Percentiles rank a stretch among this genome's conserved stretches.
Conservation (phyloP, 2,329 filamentous ascomycete species). For the Colletotrichum siamense region DNA sequence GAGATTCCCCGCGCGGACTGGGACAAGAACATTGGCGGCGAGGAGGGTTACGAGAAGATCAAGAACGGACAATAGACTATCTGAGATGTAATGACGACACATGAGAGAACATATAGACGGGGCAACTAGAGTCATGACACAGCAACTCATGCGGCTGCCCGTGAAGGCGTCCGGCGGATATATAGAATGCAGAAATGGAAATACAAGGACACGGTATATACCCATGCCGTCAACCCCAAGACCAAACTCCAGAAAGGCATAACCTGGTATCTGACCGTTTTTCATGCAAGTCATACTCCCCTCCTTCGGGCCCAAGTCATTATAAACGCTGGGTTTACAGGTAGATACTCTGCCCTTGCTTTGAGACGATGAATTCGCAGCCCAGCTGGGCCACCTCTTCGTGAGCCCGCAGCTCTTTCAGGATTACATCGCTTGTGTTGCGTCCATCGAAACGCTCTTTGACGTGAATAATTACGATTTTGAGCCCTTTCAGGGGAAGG, state of each 20-base stretch:
- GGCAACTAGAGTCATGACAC: not conserved
- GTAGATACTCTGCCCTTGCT: slow-evolving; percentile 65
- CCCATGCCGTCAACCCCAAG: not conserved
- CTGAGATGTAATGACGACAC: not conserved
- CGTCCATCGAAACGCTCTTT: slow-evolving; percentile 87
- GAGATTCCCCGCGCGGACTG: slow-evolving; percentile 73
- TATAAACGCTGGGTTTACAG: slow-evolving; percentile 39
- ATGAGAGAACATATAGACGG: not conserved
- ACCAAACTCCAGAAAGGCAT: not conserved
- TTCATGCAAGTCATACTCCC: not conserved
- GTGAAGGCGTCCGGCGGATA: not conserved
- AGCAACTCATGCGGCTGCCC: not conserved
- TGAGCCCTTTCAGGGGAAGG: slow-evolving; percentile 72
- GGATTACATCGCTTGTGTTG: slow-evolving; percentile 67
- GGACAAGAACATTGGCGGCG: slow-evolving; percentile 54
- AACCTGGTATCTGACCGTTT: not conserved
- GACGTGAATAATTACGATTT: slow-evolving; percentile 89
- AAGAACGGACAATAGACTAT: slow-evolving; percentile 44
- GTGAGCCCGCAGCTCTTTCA: slow-evolving; percentile 70
- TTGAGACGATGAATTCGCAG: slow-evolving; percentile 79
- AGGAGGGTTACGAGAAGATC: slow-evolving; percentile 63
- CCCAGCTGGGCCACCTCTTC: slow-evolving; percentile 72
- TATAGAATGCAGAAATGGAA: not conserved
- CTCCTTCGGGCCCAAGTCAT: not conserved
- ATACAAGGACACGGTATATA: not conserved